These are phyloP conservation scores for Scheffersomyces titani DNA, from an alignment of 1,139 yeast species.

Conservation along the genomic window DNA sequence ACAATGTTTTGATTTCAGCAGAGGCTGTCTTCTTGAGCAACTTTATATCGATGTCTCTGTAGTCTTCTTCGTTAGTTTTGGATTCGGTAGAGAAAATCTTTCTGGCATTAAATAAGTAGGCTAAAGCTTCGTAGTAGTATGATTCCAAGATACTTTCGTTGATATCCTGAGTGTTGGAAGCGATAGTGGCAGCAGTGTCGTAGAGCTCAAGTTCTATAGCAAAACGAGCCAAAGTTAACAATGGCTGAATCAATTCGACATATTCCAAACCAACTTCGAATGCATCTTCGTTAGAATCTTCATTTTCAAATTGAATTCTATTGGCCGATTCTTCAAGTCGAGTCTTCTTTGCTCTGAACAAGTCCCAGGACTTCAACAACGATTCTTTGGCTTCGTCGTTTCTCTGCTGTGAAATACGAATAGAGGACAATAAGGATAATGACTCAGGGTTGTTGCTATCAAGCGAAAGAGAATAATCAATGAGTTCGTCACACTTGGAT, in stretches of 20 bases:
- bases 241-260: constrained; percentile 65
- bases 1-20: constrained; percentile 29
- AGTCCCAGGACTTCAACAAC: constrained; percentile 69
- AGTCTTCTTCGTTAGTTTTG: constrained; percentile 38
- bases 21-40: constrained; percentile 17
- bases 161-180: constrained; percentile 65
- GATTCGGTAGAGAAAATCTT: constrained; percentile 21
- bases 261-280: constrained; percentile 52
- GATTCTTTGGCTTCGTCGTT: constrained; percentile 73
- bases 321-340: constrained; percentile 48
- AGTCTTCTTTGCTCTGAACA: constrained; percentile 56
- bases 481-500: constrained; percentile 69
- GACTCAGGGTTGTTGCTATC: constrained; percentile 73
- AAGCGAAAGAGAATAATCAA: constrained; percentile 62
- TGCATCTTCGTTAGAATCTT: constrained; percentile 27
- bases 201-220: constrained; percentile 76
- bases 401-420: constrained; percentile 85
- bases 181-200: constrained; percentile 63
- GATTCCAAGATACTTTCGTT: constrained; percentile 83
- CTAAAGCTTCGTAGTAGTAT: constrained; percentile 79
- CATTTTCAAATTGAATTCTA: constrained; percentile 16
- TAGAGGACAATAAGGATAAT: constrained; percentile 80
- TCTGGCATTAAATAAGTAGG: constrained; percentile 62
- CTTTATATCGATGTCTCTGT: constrained; percentile 47
- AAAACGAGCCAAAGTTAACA: constrained; percentile 68